Base-by-base conservation (phyloP, 2,329 filamentous ascomycete species). In the Colletotrichum sp. region DNA sequence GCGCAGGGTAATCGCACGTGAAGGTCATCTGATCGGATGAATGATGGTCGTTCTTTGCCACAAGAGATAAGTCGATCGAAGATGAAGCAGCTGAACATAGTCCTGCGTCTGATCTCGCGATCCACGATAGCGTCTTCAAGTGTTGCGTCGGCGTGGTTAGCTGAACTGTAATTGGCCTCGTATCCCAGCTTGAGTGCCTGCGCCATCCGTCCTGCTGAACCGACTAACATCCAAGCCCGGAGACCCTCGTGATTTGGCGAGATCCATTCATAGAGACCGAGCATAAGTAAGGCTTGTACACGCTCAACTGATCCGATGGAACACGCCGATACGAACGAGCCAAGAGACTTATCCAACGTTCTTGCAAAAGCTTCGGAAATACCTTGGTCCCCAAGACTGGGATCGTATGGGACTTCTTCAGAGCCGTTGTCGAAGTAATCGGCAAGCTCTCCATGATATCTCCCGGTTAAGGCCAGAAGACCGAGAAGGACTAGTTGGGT, bases 1-100 rank as follows among this genome's bases (percentile, higher is more conserved):
- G 92, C 92, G 77, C 92, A 93, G 2, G 93, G 93, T 6, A 95
- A 85, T 80, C 93, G 92, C 21, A 94, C 91, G 32, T 88, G 86
- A 6, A 94, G 82, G 72, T 93, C 91, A 6, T 91, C 86, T 1
- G 90, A 84, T 52, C 88, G 87, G 61, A 94, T 88, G 79, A 91
- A 91, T 12, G 89, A 88, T 2, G 90, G 88, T n/a, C 92, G 87
- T 69, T 91, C 89, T 77, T 90, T 91, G n/a, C 93, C 93, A 78
- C 90, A 92, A 57, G 92, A 90, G 24, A 94, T 85, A 82, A 94
- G 91, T 6, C 93, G 90, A 81, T 95, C 94, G 79, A 95, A 87
- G 68, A 95, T 92, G 74, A 94, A 92, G 80, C 93, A 94, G 79
- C 93, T 94, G 86, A 93, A 95, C 86, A 95, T 93, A 1, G 93